Evolutionary conservation across 1,284 basidiomycete species (phyloP).

Genomic region (Fomitopsis palustris): DNA sequence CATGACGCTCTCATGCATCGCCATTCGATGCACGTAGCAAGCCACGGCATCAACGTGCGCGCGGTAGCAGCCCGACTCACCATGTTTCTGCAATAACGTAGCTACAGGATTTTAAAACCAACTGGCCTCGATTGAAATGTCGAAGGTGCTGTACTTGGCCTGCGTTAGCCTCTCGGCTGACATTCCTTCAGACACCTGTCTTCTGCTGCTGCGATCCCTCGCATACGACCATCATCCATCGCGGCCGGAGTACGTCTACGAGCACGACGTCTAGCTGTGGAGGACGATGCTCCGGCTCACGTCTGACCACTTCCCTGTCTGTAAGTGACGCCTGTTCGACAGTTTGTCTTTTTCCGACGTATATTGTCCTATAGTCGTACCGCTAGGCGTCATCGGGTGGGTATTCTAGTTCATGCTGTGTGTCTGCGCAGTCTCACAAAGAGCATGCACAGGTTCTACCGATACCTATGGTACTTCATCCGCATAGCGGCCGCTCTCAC

Average conservation of each 20-base stretch:
- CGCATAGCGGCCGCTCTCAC: slow-evolving; percentile 72
- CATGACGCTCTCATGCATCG: too few species aligned
- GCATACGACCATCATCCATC: background rate
- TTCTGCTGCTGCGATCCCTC: too few species aligned
- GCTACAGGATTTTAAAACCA: background rate
- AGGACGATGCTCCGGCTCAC: slow-evolving; percentile 36
- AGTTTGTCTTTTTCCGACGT: slow-evolving; percentile 5
- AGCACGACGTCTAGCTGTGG: slow-evolving; percentile 14
- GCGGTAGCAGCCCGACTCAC: too few species aligned
- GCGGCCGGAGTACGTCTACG: background rate
- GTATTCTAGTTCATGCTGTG: slow-evolving; percentile 27
- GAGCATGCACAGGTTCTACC: slow-evolving; percentile 63
- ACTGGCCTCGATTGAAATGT: background rate
- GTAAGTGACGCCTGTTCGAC: slow-evolving; percentile 21
- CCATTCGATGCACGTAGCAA: too few species aligned
- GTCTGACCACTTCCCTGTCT: slow-evolving; percentile 39
- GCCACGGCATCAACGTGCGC: too few species aligned
- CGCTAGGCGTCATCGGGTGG: slow-evolving; percentile 90
- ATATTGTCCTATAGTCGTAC: slow-evolving; percentile 58
- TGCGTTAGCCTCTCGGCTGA: background rate
- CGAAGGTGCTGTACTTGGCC: too few species aligned
- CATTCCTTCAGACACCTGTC: background rate
- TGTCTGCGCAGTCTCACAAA: background rate
- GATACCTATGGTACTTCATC: slow-evolving; percentile 88
- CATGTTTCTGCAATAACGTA: too few species aligned